These are phyloP conservation scores for Aspergillus terreus DNA, from an alignment of 2,329 filamentous ascomycete genomes.

Conservation along the genomic window DNA sequence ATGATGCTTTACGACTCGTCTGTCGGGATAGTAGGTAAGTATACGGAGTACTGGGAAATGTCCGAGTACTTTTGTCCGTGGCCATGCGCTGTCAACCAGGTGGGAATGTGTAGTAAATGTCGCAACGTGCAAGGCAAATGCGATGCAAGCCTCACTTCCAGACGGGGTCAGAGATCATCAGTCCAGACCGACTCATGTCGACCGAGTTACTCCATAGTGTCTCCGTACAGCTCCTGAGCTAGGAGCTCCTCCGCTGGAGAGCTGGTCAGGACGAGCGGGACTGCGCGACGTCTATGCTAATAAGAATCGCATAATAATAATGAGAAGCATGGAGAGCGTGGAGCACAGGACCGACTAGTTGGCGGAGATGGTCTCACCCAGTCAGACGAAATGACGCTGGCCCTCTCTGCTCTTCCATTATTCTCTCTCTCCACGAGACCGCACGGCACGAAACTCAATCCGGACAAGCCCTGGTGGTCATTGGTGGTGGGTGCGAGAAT, in stretches of 20 bases:
- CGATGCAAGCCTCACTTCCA: no score
- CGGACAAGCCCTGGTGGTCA: constrained; percentile 10
- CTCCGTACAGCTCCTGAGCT: not conserved
- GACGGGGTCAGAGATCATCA: no score
- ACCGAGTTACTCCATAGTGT: no score
- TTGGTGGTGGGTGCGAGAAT: constrained; percentile 6
- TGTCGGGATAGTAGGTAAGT: no score
- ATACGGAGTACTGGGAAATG: no score
- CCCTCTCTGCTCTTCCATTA: not conserved
- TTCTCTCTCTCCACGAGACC: constrained; percentile 12
- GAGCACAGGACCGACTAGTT: constrained; percentile 6
- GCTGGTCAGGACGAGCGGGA: not conserved
- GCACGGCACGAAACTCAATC: constrained; percentile 19
- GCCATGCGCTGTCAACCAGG: no score
- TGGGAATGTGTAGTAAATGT: no score
- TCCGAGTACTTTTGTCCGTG: no score
- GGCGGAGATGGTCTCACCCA: constrained; percentile 14
- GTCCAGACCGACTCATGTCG: no score
- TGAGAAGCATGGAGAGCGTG: not conserved
- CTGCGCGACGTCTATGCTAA: not conserved
- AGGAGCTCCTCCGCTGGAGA: not conserved
- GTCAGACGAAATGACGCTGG: constrained; percentile 17
- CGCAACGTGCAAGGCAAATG: no score
- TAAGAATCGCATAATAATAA: constrained; percentile 3
- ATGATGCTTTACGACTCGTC: no score